Evolutionary conservation across 2,329 filamentous ascomycete species (phyloP).

Genomic region (Xylaria sp.): DNA sequence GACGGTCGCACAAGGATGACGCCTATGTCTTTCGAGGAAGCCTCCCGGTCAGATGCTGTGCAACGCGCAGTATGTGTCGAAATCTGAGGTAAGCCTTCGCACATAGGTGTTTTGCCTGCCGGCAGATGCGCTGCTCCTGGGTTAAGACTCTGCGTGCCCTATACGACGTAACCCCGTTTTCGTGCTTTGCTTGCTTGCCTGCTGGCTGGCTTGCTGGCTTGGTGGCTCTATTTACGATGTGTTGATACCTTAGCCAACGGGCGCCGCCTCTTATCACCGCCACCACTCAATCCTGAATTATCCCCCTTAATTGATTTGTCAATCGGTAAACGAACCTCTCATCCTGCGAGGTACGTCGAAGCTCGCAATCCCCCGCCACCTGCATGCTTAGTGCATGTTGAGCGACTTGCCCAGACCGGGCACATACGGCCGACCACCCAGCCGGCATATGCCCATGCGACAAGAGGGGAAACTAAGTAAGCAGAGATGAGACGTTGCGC

Average conservation of each 20-base stretch:
- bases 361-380: slow-evolving; percentile 11
- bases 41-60: too few relatives aligned
- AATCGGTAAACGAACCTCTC: background rate
- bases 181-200: too few relatives aligned
- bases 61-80: too few relatives aligned
- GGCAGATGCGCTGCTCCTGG: background rate
- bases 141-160: background rate
- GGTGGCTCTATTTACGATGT: background rate
- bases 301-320: background rate
- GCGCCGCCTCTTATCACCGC: background rate
- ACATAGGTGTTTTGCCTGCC: background rate
- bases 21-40: background rate
- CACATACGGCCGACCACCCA: background rate
- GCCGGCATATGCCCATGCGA: background rate
- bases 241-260: background rate
- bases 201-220: too few relatives aligned
- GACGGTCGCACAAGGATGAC: too few relatives aligned
- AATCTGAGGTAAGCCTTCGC: background rate
- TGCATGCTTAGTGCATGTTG: slow-evolving; percentile 18
- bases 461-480: background rate
- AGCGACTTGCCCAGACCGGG: slow-evolving; percentile 1
- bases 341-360: background rate
- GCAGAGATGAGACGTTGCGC: slow-evolving; percentile 12
- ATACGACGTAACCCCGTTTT: background rate
- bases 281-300: background rate